phyloP scores from a whole-genome alignment of 371 early-diverging fungal species.

The Apophysomyces sp. region DNA sequence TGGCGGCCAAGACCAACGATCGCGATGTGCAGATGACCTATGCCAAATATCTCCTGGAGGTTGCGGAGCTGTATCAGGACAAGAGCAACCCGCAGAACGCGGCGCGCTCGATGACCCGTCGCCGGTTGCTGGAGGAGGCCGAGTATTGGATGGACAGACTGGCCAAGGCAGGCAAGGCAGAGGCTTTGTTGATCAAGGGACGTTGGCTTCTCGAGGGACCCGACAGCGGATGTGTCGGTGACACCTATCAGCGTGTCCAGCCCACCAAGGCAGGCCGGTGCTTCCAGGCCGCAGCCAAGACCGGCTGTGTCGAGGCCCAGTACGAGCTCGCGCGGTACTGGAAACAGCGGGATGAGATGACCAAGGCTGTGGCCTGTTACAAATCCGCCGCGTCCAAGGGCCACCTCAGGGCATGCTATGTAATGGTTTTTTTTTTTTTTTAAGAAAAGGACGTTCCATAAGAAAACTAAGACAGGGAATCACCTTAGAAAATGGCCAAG shows the following conservation, averaged over 20 bases:
- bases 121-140: constrained; percentile 52
- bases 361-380: constrained; percentile 73
- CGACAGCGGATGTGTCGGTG: neutral
- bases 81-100: constrained; percentile 5
- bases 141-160: constrained; percentile 74
- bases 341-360: constrained; percentile 61
- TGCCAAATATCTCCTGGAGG: constrained; percentile 68
- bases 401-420: constrained; percentile 68
- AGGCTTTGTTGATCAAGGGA: constrained; percentile 71
- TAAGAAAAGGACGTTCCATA: neutral
- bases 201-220: constrained; percentile 50
- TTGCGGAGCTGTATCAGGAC: constrained; percentile 24
- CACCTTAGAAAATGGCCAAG: constrained; percentile 35
- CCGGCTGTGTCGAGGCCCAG: constrained; percentile 10
- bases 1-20: constrained; percentile 74
- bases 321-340: constrained; percentile 22
- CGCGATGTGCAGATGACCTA: constrained; percentile 66
- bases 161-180: constrained; percentile 64
- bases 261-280: constrained; percentile 8
- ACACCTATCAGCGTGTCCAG: neutral
- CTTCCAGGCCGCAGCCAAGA: constrained; percentile 13
- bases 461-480: neutral
- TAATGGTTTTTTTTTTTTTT: constrained; percentile 29
- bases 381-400: constrained; percentile 73
- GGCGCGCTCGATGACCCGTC: constrained; percentile 12